Evolutionary conservation across 108 stramenopile genomes (phyloP), one percentile per base, ranked within the genome.

Genomic region (Cyclotella kingstonii): DNA sequence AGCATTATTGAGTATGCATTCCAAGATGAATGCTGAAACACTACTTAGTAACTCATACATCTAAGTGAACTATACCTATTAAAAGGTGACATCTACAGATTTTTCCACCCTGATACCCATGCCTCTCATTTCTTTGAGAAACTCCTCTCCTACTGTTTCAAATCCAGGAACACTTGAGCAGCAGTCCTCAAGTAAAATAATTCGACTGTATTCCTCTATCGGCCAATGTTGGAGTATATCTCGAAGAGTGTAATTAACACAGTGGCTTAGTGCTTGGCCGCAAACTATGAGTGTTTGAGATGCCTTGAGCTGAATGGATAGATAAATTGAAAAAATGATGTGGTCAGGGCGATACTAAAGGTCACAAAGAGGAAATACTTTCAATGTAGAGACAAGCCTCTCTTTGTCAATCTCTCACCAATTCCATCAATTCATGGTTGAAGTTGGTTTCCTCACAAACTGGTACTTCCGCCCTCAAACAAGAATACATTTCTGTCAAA

Each of bases 181-280:
- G 48, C 90, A 93, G 58, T 96, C 93, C 35, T 76, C 80, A 35
- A 97, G 55, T 8, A 96, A 21, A 10, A 59, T 61, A 21, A 96
- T 77, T 28, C 84, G 67, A 9, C 42, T 46, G 38, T 60, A 57
- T 21, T 83, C 73, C 10, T 72, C 60, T 4, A 66, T 50, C 2
- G 81, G 78, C 80, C 79, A 84, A 21, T 83, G 70, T n/a, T 76
- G 52, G 15, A 88, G 70, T 43, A 90, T 82, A 60, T 86, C 85
- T 3, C 84, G 56, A 0, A 85, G 42, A 2, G 87, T 87, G 63
- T 90, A 94, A 57, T 98, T 96, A 36, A 98, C 95, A 66, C 96
- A 97, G 56, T 97, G 97, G 51, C 89, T 91, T 72, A 86, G 75
- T 11, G 97, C 96, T 69, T 98, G 95, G 8, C 97, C 97, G 55